Base-by-base conservation (phyloP, 2,329 filamentous ascomycete genomes). In the Penicillium verrucosum region DNA sequence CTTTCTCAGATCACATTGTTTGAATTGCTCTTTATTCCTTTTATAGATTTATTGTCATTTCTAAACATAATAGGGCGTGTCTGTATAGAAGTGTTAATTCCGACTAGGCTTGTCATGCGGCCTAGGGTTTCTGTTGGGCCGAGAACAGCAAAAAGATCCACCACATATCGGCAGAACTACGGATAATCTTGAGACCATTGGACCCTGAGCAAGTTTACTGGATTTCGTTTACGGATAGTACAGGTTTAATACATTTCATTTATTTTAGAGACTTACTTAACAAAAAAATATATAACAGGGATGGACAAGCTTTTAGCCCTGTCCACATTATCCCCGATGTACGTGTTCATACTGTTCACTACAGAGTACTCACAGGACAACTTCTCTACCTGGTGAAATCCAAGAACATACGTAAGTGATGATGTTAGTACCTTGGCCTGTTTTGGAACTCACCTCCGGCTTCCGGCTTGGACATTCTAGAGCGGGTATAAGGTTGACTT, bases 391-490 rank as follows among this genome's bases (percentile, higher is more conserved):
- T 10, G 8, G 12, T 27, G 21, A 30, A 57, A 54, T 58, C 50
- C 14, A 48, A 54, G 48, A 52, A 61, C 62, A 59, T 65, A 65
- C 63, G 64, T 65, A 65, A 66, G 60, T 59, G 62, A 63, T 65
- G 63, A 65, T 66, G 63, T 58, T 61, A 23, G 50, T 43, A 34
- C 53, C 55, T 59, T 56, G 23, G 42, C 63, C 57, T 41, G 11
- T 53, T 60, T 56, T 44, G 60, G 63, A 59, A 60, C 37, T 56
- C 29, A 60, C 46, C 47, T 52, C 63, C 61, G 60, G 48, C 43
- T 57, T 60, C 63, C 61, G 60, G 48, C 43, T 57, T 60, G 54
- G 60, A 29, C 32, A 43, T 47, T 51, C 49, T 18, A 53, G 50
- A 45, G 42, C 42, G 60, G 59, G 54, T 56, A 40, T 43, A 54